These are phyloP conservation scores for Boletus sp. DNA, from an alignment of 768 basidiomycete species.

Conservation along the genomic window DNA sequence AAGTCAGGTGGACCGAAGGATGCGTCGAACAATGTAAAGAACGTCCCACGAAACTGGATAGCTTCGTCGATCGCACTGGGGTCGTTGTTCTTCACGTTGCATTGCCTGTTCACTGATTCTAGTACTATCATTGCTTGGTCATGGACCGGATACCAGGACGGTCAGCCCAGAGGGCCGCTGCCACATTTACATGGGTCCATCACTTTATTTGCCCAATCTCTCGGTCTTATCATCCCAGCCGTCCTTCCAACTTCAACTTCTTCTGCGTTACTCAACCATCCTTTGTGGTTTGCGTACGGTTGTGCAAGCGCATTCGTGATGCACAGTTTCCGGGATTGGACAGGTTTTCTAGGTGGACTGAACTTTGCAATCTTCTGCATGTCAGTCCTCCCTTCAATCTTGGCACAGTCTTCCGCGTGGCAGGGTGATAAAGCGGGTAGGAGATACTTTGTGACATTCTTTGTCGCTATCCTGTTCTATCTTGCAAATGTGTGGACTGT, in stretches of 20 bases:
- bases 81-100: constrained; percentile 66
- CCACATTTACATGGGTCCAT: constrained; percentile 70
- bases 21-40: constrained; percentile 1
- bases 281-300: constrained; percentile 56
- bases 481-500: constrained; percentile 79
- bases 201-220: constrained; percentile 60
- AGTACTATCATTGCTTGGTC: constrained; percentile 83
- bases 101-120: constrained; percentile 71
- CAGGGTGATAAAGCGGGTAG: constrained; percentile 40
- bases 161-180: constrained; percentile 61
- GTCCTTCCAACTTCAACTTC: constrained; percentile 22
- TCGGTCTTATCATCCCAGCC: constrained; percentile 51
- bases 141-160: constrained; percentile 81
- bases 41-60: constrained; percentile 33
- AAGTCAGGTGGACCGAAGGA: background rate
- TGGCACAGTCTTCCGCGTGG: constrained; percentile 44
- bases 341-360: constrained; percentile 68
- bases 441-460: constrained; percentile 56
- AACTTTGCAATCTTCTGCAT: constrained; percentile 60
- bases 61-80: constrained; percentile 57
- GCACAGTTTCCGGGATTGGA: constrained; percentile 64
- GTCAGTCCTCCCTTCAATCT: constrained; percentile 56
- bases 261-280: constrained; percentile 39
- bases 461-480: constrained; percentile 59
- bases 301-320: constrained; percentile 51